Evolutionary conservation across 805 yeast genomes (phyloP).

Genomic region (Saturnispora serradocipensis): DNA sequence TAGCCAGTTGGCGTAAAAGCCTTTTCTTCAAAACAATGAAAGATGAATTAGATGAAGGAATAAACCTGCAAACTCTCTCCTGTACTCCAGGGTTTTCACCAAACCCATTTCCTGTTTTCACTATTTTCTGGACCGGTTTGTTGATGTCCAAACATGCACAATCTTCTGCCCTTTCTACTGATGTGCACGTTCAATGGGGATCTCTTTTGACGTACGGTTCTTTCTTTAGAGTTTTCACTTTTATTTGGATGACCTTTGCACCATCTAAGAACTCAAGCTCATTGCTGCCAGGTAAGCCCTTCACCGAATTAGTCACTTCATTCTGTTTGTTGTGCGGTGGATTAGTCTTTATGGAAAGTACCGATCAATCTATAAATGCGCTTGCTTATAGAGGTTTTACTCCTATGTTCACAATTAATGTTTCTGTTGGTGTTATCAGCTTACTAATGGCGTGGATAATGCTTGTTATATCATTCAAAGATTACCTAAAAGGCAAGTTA

Average conservation of each 20-base stretch:
- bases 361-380: slow-evolving; percentile 76
- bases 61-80: slow-evolving; percentile 14
- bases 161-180: slow-evolving; percentile 67
- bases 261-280: slow-evolving; percentile 26
- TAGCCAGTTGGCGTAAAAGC: slow-evolving; percentile 47
- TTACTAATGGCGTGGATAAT: slow-evolving; percentile 86
- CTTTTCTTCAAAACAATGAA: slow-evolving; percentile 19
- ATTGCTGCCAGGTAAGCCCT: slow-evolving; percentile 55
- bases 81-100: slow-evolving; percentile 70
- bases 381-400: slow-evolving; percentile 77
- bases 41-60: slow-evolving; percentile 7
- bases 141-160: slow-evolving; percentile 94
- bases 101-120: slow-evolving; percentile 89
- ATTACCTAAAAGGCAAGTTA: slow-evolving; percentile 30
- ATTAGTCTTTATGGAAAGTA: slow-evolving; percentile 81
- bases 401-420: slow-evolving; percentile 83
- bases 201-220: slow-evolving; percentile 74
- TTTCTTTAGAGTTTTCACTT: slow-evolving; percentile 60
- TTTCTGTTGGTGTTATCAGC: slow-evolving; percentile 70
- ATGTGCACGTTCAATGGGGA: slow-evolving; percentile 91
- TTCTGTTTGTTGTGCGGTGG: slow-evolving; percentile 87
- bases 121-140: slow-evolving; percentile 93
- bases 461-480: slow-evolving; percentile 54
- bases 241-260: slow-evolving; percentile 41
- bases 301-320: slow-evolving; percentile 74